A percentile compares a stretch with the other conserved stretches of the same genome.
Conservation (phyloP, 352 stramenopile species). For the Phytophthora litchii region DNA sequence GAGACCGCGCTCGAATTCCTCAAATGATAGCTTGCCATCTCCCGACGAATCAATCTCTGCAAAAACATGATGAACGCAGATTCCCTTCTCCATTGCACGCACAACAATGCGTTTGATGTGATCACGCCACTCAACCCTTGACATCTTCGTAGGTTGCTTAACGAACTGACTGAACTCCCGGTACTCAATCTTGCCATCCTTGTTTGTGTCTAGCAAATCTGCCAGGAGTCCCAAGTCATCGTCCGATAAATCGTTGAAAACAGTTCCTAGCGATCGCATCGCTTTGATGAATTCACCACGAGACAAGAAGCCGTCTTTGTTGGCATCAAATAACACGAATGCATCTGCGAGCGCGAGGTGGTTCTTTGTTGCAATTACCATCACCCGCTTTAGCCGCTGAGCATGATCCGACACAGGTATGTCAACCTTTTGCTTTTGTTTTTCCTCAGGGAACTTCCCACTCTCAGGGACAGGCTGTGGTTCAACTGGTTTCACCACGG, state of each 20-base stretch:
- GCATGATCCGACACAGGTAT: slow-evolving; percentile 17
- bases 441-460: not conserved
- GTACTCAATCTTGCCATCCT: slow-evolving; percentile 53
- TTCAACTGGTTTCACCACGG: not conserved
- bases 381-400: slow-evolving; percentile 46
- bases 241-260: slow-evolving; percentile 52
- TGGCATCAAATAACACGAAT: slow-evolving; percentile 51
- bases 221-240: slow-evolving; percentile 42
- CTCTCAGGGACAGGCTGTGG: not conserved
- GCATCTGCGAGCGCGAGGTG: slow-evolving; percentile 37
- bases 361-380: slow-evolving; percentile 38
- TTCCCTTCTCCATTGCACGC: slow-evolving; percentile 59
- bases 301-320: slow-evolving; percentile 54
- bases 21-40: slow-evolving; percentile 61
- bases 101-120: slow-evolving; percentile 61
- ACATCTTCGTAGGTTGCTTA: slow-evolving; percentile 22
- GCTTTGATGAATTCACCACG: slow-evolving; percentile 52
- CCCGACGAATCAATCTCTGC: slow-evolving; percentile 60
- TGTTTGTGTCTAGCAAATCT: slow-evolving; percentile 47
- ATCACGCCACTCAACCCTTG: slow-evolving; percentile 37
- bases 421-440: slow-evolving; percentile 1
- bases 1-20: slow-evolving; percentile 60
- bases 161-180: slow-evolving; percentile 52
- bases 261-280: slow-evolving; percentile 48
- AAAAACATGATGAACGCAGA: slow-evolving; percentile 71